These are phyloP conservation scores for Benincasa hispida DNA, from an alignment of 306 rosid species.

Conservation along the genomic window DNA sequence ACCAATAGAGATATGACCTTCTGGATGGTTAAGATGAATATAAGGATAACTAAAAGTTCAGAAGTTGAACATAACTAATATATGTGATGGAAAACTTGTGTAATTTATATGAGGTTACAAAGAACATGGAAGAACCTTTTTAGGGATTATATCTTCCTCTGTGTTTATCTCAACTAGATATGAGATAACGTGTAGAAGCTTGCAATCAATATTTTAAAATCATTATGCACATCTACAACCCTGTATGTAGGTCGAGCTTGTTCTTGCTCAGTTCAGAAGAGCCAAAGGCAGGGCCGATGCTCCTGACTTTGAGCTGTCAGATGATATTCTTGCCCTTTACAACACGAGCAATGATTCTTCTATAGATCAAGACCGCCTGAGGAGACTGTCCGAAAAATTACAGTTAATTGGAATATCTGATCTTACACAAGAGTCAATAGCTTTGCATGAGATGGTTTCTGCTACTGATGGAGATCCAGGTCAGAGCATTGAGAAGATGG, in stretches of 20 bases:
- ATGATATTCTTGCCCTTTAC: slow-evolving; percentile 52
- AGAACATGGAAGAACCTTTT: not conserved
- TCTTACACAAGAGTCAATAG: slow-evolving; percentile 78
- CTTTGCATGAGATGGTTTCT: slow-evolving; percentile 87
- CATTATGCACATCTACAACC: slow-evolving; percentile 10
- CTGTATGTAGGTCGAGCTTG: slow-evolving; percentile 72
- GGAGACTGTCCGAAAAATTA: slow-evolving; percentile 61
- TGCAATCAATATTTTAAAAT: not conserved
- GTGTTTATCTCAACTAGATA: not conserved
- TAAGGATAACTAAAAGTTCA: not conserved
- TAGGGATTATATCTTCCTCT: not conserved
- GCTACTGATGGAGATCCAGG: slow-evolving; percentile 78
- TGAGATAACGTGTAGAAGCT: not conserved
- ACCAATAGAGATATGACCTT: not conserved
- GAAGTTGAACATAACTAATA: not conserved
- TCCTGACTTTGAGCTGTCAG: slow-evolving; percentile 57
- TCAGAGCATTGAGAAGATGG: slow-evolving; percentile 72
- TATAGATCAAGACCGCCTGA: slow-evolving; percentile 42
- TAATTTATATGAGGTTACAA: not conserved
- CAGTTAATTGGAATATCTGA: slow-evolving; percentile 67
- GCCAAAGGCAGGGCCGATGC: slow-evolving; percentile 76
- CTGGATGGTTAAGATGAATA: not conserved
- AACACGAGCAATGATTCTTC: slow-evolving; percentile 35
- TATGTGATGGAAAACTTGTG: not conserved
- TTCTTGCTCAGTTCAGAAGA: slow-evolving; percentile 85